These are phyloP conservation scores for Spencermartinsiella europaea DNA, from an alignment of 805 yeast species.

Conservation along the genomic window DNA sequence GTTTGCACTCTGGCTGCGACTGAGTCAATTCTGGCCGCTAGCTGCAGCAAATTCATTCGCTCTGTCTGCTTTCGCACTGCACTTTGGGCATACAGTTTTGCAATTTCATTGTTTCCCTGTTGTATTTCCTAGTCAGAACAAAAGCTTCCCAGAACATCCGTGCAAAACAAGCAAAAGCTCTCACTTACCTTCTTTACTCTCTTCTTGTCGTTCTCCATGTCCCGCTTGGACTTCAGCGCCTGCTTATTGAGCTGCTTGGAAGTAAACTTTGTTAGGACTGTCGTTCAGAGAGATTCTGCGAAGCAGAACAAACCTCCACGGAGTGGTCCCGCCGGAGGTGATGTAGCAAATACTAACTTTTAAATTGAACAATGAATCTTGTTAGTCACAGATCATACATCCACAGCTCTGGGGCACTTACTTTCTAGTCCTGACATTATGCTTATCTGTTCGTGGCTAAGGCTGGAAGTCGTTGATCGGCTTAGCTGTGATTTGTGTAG, in stretches of 20 bases:
- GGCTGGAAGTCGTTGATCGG: no score
- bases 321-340: not conserved
- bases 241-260: constrained; percentile 90
- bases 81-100: constrained; percentile 89
- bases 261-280: constrained; percentile 53
- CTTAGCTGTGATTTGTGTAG: no score
- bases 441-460: no score
- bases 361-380: constrained; percentile 59
- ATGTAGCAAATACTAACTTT: constrained; percentile 35
- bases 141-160: not conserved
- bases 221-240: constrained; percentile 85
- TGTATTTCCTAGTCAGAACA: constrained; percentile 47
- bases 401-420: constrained; percentile 23
- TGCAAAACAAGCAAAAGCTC: not conserved
- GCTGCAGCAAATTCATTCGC: constrained; percentile 67
- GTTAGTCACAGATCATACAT: constrained; percentile 4
- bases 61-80: constrained; percentile 91
- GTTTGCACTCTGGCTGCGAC: constrained; percentile 96
- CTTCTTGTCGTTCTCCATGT: constrained; percentile 79
- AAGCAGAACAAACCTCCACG: no score
- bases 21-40: constrained; percentile 89
- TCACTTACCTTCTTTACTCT: constrained; percentile 64
- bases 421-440: constrained; percentile 42
- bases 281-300: not conserved
- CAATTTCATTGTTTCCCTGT: constrained; percentile 87